A percentile compares a stretch with the other conserved stretches of the same genome.
Evolutionary conservation across 176 grass and related monocot species (phyloP).

Genomic region (Poa pratensis): DNA sequence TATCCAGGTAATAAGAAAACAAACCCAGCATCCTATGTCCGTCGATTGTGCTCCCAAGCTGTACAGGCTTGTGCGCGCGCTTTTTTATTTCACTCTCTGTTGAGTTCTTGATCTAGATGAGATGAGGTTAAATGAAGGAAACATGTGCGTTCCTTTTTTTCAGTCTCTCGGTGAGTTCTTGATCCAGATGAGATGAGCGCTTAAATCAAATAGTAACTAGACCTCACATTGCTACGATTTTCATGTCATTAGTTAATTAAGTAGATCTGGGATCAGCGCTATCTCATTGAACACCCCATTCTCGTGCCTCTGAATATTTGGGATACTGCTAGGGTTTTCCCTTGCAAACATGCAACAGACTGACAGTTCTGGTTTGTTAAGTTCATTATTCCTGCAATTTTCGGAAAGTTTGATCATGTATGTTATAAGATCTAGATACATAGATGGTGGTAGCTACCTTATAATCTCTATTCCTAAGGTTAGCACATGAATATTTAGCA

Average conservation of each 20-base stretch:
- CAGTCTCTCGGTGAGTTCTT: no score
- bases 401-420: no score
- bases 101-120: no score
- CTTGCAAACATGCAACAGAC: no score
- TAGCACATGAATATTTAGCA: neutral
- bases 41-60: neutral
- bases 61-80: neutral
- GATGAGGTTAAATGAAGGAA: neutral
- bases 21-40: neutral
- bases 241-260: neutral
- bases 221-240: neutral
- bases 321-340: no score
- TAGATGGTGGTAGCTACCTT: neutral
- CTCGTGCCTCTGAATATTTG: neutral
- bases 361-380: no score
- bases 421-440: no score
- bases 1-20: neutral
- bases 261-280: neutral
- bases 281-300: neutral
- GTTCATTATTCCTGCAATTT: no score
- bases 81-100: no score
- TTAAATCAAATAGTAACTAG: neutral
- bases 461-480: neutral
- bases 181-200: no score
- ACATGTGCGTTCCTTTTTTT: neutral